These are phyloP conservation scores for Teratosphaeria viscida DNA, from an alignment of 2,329 filamentous ascomycete genomes.

Conservation along the genomic window DNA sequence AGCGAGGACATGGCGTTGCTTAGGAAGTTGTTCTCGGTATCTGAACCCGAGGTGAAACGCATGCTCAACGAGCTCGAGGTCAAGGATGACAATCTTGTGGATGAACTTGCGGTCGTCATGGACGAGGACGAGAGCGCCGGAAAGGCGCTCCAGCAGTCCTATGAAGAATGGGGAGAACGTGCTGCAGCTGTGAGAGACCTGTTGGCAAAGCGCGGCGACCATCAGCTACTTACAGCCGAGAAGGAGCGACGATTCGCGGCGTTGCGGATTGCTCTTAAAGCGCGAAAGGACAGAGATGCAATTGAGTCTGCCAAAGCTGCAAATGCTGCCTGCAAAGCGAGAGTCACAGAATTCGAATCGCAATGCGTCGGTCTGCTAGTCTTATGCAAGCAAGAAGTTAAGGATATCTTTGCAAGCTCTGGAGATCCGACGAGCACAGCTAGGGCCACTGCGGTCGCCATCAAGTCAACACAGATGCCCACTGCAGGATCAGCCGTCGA, in stretches of 20 bases:
- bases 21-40: constrained; percentile 11
- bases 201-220: constrained; percentile 8
- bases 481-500: neutral
- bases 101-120: constrained; percentile 12
- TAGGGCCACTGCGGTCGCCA: constrained; percentile 11
- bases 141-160: constrained; percentile 9
- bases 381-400: constrained; percentile 15
- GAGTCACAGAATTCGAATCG: constrained; percentile 14
- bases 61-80: constrained; percentile 8
- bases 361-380: constrained; percentile 15
- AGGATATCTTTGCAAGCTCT: constrained; percentile 3
- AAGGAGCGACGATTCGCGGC: constrained; percentile 13
- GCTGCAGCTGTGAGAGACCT: constrained; percentile 11
- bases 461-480: constrained; percentile 20
- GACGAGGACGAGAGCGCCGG: constrained; percentile 13
- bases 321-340: constrained; percentile 16
- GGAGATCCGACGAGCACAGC: neutral
- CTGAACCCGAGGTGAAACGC: constrained; percentile 9
- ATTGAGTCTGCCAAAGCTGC: constrained; percentile 17
- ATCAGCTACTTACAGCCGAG: constrained; percentile 12
- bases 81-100: constrained; percentile 10
- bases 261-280: constrained; percentile 14
- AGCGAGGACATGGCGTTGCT: constrained; percentile 6
- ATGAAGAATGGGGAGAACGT: constrained; percentile 9
- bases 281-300: constrained; percentile 7